Evolutionary conservation across 495 filamentous ascomycete genomes (phyloP).

Genomic region (Penicillium flavigenum): DNA sequence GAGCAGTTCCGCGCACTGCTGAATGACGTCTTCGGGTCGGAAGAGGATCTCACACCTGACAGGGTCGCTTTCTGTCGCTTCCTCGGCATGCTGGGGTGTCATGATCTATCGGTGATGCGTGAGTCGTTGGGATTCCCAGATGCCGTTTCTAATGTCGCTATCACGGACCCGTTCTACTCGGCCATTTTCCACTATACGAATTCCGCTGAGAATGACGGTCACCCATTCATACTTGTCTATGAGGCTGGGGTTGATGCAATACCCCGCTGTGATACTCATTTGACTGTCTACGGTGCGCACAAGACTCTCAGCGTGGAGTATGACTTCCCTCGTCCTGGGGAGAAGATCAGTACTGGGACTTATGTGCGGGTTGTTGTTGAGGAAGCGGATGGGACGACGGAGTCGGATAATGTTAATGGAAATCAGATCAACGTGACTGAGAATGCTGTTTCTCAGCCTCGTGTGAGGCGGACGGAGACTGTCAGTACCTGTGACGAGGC

Average conservation of each 20-base stretch:
- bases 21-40: conserved; percentile 31
- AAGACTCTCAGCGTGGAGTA: conserved; percentile 52
- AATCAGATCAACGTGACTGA: conserved; percentile 1
- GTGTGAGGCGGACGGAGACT: conserved; percentile 33
- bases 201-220: conserved; percentile 6
- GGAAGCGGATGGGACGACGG: conserved; percentile 34
- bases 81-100: conserved; percentile 50
- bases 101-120: conserved; percentile 57
- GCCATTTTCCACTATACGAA: conserved; percentile 46
- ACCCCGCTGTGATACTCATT: conserved; percentile 55
- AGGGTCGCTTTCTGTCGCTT: conserved; percentile 41
- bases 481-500: conserved; percentile 52
- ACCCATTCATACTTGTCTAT: conserved; percentile 53
- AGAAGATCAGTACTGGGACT: conserved; percentile 31
- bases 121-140: conserved; percentile 51
- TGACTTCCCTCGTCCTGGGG: conserved; percentile 49
- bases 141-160: conserved; percentile 45
- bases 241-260: conserved; percentile 55
- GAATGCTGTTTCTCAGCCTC: conserved; percentile 8
- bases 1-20: conserved; percentile 23
- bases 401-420: conserved; percentile 4
- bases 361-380: conserved; percentile 50
- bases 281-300: conserved; percentile 50
- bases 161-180: conserved; percentile 48
- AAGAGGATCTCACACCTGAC: conserved; percentile 34